Evolutionary conservation across 2,329 filamentous ascomycete genomes (phyloP).

Genomic region (Neoarthrinium moseri): DNA sequence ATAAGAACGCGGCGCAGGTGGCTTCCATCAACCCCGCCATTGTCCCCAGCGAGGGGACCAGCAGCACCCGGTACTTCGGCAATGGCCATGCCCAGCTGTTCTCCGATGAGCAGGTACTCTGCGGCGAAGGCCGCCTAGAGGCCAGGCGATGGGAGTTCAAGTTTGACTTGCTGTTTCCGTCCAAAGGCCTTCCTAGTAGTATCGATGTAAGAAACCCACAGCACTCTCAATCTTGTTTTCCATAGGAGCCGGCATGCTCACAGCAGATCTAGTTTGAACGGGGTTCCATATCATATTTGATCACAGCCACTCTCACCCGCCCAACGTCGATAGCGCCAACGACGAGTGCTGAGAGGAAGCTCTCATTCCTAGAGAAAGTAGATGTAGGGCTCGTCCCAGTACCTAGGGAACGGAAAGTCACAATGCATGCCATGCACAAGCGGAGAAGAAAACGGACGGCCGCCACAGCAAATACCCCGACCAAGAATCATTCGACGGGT

Average conservation of each 20-base stretch:
- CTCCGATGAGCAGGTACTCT: slow-evolving; percentile 77
- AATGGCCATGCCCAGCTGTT: slow-evolving; percentile 81
- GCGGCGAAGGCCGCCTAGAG: slow-evolving; percentile 73
- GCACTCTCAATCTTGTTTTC: no score
- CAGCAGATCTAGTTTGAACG: slow-evolving; percentile 74
- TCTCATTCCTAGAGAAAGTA: slow-evolving; percentile 77
- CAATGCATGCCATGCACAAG: slow-evolving; percentile 81
- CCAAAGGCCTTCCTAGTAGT: slow-evolving; percentile 76
- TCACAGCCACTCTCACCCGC: slow-evolving; percentile 85
- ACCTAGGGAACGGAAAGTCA: slow-evolving; percentile 80
- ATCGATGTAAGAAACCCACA: slow-evolving; percentile 74
- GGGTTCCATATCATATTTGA: slow-evolving; percentile 86
- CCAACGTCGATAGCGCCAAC: slow-evolving; percentile 84
- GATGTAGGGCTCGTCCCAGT: slow-evolving; percentile 75
- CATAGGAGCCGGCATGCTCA: no score
- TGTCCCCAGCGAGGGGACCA: slow-evolving; percentile 33
- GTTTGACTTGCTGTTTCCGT: slow-evolving; percentile 70
- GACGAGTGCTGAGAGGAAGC: slow-evolving; percentile 75
- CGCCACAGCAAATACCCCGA: slow-evolving; percentile 42
- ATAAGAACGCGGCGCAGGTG: slow-evolving; percentile 63
- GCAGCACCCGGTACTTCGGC: slow-evolving; percentile 60
- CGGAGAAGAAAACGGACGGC: slow-evolving; percentile 63
- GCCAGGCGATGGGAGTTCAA: slow-evolving; percentile 78
- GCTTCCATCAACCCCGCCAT: slow-evolving; percentile 39
- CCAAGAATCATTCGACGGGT: slow-evolving; percentile 31